Percentiles rank a stretch among this genome's conserved stretches.
Conservation (phyloP, 1,284 basidiomycete genomes). For the Pseudomicrostroma phylloplanum region DNA sequence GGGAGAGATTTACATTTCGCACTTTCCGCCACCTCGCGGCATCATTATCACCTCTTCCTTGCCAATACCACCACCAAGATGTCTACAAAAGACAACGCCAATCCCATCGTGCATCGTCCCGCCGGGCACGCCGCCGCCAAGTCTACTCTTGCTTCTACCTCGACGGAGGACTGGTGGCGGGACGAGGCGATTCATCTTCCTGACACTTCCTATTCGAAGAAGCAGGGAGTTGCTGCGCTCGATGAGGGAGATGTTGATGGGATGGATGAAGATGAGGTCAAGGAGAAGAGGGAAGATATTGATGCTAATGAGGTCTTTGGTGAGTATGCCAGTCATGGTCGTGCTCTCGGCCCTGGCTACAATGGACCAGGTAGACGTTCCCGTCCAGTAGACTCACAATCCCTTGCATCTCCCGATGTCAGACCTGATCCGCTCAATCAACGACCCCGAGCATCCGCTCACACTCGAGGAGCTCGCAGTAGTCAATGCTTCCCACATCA, state of each 20-base stretch:
- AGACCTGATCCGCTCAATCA: slow-evolving; percentile 80
- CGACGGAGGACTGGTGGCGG: slow-evolving; percentile 42
- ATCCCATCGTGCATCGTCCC: slow-evolving; percentile 50
- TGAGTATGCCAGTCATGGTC: slow-evolving; percentile 9
- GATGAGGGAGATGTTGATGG: slow-evolving; percentile 9
- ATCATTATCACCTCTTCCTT: no score
- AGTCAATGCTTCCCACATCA: slow-evolving; percentile 81
- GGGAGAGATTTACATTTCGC: no score
- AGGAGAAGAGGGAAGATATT: slow-evolving; percentile 12
- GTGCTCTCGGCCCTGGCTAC: not conserved
- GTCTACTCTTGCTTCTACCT: slow-evolving; percentile 23
- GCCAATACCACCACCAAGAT: slow-evolving; percentile 1
- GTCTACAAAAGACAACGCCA: slow-evolving; percentile 50
- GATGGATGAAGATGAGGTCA: slow-evolving; percentile 13
- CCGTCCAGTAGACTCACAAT: not conserved
- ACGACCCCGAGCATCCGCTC: slow-evolving; percentile 91
- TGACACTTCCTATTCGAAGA: slow-evolving; percentile 2
- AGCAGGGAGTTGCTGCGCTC: slow-evolving; percentile 1
- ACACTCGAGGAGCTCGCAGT: slow-evolving; percentile 95
- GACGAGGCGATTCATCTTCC: slow-evolving; percentile 13
- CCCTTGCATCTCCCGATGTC: not conserved
- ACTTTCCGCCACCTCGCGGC: no score
- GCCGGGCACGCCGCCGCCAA: slow-evolving; percentile 7
- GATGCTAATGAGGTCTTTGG: slow-evolving; percentile 40
- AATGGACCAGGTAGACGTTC: not conserved